Evolutionary conservation across 345 rosid genomes (phyloP).

Genomic region (Hevea brasiliensis): DNA sequence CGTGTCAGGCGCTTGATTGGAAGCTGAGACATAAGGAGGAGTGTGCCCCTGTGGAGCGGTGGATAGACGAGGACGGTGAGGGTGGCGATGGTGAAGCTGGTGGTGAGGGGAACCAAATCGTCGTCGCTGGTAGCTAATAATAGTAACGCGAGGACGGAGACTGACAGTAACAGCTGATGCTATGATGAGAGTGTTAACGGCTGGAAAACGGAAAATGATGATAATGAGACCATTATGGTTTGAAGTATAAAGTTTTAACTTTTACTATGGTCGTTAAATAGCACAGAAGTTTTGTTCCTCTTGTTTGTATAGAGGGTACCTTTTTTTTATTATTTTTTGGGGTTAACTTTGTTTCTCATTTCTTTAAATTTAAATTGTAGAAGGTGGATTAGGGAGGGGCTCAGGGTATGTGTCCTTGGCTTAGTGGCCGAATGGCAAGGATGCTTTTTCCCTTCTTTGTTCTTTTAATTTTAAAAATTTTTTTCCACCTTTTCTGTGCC

Average conservation of each 20-base stretch:
- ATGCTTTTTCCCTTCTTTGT: background rate
- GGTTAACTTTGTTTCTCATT: background rate
- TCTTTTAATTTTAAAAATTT: background rate
- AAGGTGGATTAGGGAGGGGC: background rate
- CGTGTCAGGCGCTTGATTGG: conserved; percentile 98
- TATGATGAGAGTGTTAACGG: conserved; percentile 8
- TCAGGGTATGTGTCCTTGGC: background rate
- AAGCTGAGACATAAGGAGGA: conserved; percentile 81
- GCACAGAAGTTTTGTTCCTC: conserved; percentile 28
- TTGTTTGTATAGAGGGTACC: conserved; percentile 27
- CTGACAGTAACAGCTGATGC: background rate
- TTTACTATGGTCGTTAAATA: conserved; percentile 16
- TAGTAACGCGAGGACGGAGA: background rate
- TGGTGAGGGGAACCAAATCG: conserved; percentile 26
- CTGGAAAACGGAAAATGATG: background rate
- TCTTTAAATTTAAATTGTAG: background rate
- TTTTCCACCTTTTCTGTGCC: conserved; percentile 1
- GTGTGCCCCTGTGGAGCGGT: conserved; percentile 66
- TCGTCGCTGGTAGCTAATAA: conserved; percentile 38
- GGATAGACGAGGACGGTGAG: conserved; percentile 57
- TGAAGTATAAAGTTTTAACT: conserved; percentile 8
- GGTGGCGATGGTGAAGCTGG: conserved; percentile 40
- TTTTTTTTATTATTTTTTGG: background rate
- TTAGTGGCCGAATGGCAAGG: background rate
- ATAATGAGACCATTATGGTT: conserved; percentile 32